phyloP scores from a whole-genome alignment of 495 filamentous ascomycete species.

The Aspergillus incahuasiensis region DNA sequence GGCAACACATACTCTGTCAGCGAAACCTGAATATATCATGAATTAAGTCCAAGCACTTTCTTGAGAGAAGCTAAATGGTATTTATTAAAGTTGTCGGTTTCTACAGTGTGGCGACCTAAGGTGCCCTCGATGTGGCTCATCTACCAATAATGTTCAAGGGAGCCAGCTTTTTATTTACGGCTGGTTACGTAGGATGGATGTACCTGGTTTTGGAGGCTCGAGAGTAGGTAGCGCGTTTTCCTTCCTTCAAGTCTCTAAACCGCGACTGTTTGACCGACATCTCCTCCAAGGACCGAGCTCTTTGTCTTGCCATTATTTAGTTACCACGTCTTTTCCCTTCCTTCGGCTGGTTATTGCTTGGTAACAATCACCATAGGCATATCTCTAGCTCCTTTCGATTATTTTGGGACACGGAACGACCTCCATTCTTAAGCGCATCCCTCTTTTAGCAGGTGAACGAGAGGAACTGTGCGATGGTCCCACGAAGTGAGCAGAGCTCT shows the following conservation, averaged over 20 bases:
- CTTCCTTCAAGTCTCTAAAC: not conserved
- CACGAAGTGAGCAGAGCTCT: constrained; percentile 46
- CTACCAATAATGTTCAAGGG: too few relatives aligned
- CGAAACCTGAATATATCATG: too few relatives aligned
- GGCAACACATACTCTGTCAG: too few relatives aligned
- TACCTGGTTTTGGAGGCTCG: not conserved
- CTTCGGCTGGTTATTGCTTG: not conserved
- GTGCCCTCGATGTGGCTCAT: too few relatives aligned
- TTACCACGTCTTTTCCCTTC: not conserved
- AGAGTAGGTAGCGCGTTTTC: not conserved
- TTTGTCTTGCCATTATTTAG: not conserved
- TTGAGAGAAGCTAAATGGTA: too few relatives aligned
- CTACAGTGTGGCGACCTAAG: too few relatives aligned
- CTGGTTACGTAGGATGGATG: not conserved
- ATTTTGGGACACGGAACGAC: too few relatives aligned
- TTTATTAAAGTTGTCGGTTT: too few relatives aligned
- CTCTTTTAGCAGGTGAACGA: not conserved
- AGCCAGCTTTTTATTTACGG: not conserved
- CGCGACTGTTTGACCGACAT: too few relatives aligned
- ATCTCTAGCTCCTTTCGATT: not conserved
- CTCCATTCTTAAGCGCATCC: not conserved
- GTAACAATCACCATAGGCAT: not conserved
- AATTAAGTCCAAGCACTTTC: too few relatives aligned
- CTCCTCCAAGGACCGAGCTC: too few relatives aligned
- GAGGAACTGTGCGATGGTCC: constrained; percentile 47